Base-by-base conservation (phyloP, 768 basidiomycete species). In the Boletus rufocinnamomeus region DNA sequence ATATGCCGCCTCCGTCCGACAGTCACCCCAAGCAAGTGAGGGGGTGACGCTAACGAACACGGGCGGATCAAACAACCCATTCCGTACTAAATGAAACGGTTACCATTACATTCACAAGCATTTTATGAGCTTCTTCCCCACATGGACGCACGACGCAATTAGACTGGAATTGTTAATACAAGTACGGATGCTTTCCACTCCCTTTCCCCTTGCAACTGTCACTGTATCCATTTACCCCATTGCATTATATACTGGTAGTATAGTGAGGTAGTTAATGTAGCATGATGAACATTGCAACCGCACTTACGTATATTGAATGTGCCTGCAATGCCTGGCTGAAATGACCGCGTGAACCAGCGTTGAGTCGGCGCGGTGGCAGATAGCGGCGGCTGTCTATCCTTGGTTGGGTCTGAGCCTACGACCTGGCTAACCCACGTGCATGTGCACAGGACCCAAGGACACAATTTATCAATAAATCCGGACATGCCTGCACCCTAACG, bases 61-160 rank as follows among this genome's bases (percentile, higher is more conserved):
- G 55, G 82, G 80, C 56, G 75, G 74, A 62, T 79, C 80, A 55
- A 76, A 73, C 56, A 85, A 85, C 64, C 84, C 84, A 8, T 85
- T 85, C 75, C 74, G 76, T 60, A n/a, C n/a, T n/a, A 76, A 72
- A 69, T 80, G 72, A 76, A 56, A 54, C 57, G 53, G 52, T 57
- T 63, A 6, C 40, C 49, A 38, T 51, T 40, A 47, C 50, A 56
- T 61, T 60, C 37, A 28, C 50, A 49, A 43, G 52, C 14, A 25
- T 52, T 58, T 60, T 27, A 53, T 62, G 50, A 53, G 6, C 25
- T 51, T 56, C 38, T 63, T 60, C 64, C 48, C 58, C 68, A 60
- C 70, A 72, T 63, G 70, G 64, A 72, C 63, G n/a, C 44, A 43
- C 40, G 40, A 49, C 48, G 52, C 59, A 38, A 59, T 63, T 67